These are phyloP conservation scores for Penicillium sp. DNA, from an alignment of 2,329 filamentous ascomycete species.

Conservation along the genomic window DNA sequence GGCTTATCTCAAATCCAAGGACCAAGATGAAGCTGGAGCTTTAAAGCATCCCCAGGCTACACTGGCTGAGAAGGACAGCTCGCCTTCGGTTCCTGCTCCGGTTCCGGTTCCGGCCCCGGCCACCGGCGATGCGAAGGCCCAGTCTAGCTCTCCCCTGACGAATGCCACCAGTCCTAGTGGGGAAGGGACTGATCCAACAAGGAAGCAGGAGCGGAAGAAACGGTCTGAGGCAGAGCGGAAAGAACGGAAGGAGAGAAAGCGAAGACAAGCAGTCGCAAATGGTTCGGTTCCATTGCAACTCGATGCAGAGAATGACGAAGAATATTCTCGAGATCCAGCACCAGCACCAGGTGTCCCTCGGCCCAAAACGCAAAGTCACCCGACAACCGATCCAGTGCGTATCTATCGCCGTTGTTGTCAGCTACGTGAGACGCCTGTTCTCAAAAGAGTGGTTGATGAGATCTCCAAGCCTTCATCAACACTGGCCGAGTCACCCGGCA, in stretches of 20 bases:
- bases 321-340: conserved; percentile 44
- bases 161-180: conserved; percentile 21
- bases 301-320: conserved; percentile 64
- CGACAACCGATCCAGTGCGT: conserved; percentile 84
- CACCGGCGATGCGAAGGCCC: conserved; percentile 4
- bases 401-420: conserved; percentile 96
- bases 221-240: conserved; percentile 89
- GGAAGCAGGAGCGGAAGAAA: conserved; percentile 96
- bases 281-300: conserved; percentile 83
- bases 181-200: conserved; percentile 50
- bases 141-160: background rate
- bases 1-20: conserved; percentile 59
- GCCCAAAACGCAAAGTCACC: conserved; percentile 60
- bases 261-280: conserved; percentile 80
- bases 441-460: conserved; percentile 89
- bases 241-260: conserved; percentile 84
- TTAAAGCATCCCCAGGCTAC: conserved; percentile 64
- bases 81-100: background rate
- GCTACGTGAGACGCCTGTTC: conserved; percentile 82
- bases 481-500: conserved; percentile 63
- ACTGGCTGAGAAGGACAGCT: conserved; percentile 54
- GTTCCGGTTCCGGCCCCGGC: background rate
- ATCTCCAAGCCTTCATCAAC: conserved; percentile 69
- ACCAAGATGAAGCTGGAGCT: conserved; percentile 70
- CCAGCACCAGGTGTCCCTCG: conserved; percentile 33